phyloP scores from a whole-genome alignment of 352 stramenopile genomes.

The Phytopythium kandeliae region DNA sequence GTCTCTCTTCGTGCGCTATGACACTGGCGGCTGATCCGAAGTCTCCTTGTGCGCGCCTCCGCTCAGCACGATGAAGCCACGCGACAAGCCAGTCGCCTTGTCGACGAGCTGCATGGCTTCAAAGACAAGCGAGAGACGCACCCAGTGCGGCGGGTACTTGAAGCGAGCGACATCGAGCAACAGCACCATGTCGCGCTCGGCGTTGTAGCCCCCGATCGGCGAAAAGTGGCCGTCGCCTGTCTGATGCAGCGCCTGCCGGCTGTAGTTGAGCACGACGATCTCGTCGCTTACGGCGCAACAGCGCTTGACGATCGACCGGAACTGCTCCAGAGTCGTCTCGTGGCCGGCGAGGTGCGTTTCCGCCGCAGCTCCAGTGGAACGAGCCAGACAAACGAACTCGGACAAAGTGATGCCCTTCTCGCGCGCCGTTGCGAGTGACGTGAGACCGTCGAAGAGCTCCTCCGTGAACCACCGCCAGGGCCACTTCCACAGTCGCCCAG shows the following conservation, averaged over 20 bases:
- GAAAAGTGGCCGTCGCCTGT: constrained; percentile 97
- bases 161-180: constrained; percentile 96
- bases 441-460: constrained; percentile 81
- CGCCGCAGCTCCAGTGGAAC: constrained; percentile 45
- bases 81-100: constrained; percentile 36
- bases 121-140: constrained; percentile 46
- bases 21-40: too few species aligned
- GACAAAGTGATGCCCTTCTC: constrained; percentile 66
- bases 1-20: too few species aligned
- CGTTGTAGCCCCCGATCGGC: constrained; percentile 94
- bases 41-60: constrained; percentile 16
- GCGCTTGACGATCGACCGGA: constrained; percentile 61
- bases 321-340: constrained; percentile 41
- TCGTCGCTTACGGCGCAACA: constrained; percentile 64
- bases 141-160: constrained; percentile 93
- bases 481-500: constrained; percentile 68
- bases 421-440: constrained; percentile 58
- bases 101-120: constrained; percentile 50
- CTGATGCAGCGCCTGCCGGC: constrained; percentile 87
- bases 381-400: constrained; percentile 66
- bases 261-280: constrained; percentile 93
- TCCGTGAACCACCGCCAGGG: constrained; percentile 82
- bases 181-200: constrained; percentile 88
- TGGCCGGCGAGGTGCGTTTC: constrained; percentile 18
- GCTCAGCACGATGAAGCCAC: constrained; percentile 30